A percentile compares a stretch with the other conserved stretches of the same genome.
These are phyloP conservation scores for Biscutella laevigata DNA, from an alignment of 441 rosid species.

Conservation along the genomic window DNA sequence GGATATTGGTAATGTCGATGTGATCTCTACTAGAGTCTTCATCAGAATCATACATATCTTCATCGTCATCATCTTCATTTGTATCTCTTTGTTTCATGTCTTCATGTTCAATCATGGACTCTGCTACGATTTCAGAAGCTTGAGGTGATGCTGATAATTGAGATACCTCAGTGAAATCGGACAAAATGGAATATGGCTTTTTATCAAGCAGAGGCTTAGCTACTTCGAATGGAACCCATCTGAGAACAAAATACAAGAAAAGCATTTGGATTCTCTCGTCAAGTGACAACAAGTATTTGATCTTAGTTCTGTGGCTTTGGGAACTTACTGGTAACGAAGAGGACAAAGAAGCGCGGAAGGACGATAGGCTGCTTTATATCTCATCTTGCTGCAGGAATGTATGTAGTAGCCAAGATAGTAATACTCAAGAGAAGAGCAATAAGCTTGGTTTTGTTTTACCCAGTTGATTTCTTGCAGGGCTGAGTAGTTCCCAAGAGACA, in stretches of 20 bases:
- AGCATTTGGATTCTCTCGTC: neutral
- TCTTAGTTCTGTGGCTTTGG: neutral
- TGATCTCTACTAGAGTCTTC: constrained; percentile 33
- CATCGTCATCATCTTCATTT: constrained; percentile 37
- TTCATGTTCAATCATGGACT: constrained; percentile 32
- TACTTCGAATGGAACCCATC: constrained; percentile 71
- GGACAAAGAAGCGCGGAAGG: constrained; percentile 96
- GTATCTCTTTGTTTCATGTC: constrained; percentile 31
- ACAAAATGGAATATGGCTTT: constrained; percentile 51
- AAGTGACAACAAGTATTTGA: neutral
- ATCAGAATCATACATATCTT: constrained; percentile 42
- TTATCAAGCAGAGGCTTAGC: constrained; percentile 74
- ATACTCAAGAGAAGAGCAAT: constrained; percentile 66
- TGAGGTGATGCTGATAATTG: constrained; percentile 25
- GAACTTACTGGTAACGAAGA: constrained; percentile 74
- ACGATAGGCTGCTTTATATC: constrained; percentile 85
- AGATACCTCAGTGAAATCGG: constrained; percentile 35
- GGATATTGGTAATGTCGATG: constrained; percentile 37
- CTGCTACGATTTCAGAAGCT: constrained; percentile 30
- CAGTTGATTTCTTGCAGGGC: constrained; percentile 83
- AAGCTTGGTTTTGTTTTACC: constrained; percentile 63
- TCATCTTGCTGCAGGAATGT: constrained; percentile 93
- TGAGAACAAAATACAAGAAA: constrained; percentile 28
- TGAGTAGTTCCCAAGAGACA: constrained; percentile 84
- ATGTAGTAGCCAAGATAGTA: constrained; percentile 95